phyloP scores from a whole-genome alignment of 768 basidiomycete species.

The Cystobasidium ongulense region DNA sequence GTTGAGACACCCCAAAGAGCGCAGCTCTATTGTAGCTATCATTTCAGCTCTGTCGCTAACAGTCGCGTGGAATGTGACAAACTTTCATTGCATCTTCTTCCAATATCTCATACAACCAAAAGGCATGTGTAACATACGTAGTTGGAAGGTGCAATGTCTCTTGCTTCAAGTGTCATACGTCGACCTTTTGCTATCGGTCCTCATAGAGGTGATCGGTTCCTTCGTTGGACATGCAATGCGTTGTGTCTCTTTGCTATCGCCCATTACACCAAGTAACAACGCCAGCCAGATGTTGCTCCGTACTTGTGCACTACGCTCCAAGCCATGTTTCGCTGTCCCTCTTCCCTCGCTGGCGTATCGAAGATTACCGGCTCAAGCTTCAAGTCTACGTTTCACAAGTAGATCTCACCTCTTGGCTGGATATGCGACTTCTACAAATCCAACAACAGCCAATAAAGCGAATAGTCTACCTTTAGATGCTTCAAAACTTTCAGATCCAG shows the following conservation, averaged over 20 bases:
- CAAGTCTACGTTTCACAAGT: neutral
- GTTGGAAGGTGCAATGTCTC: too few relatives aligned
- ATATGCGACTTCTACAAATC: neutral
- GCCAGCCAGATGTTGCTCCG: neutral
- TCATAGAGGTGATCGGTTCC: too few relatives aligned
- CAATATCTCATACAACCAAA: too few relatives aligned
- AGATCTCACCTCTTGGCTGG: neutral
- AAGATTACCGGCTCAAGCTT: neutral
- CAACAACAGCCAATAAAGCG: neutral
- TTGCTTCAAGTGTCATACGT: too few relatives aligned
- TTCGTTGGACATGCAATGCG: neutral
- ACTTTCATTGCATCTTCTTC: too few relatives aligned
- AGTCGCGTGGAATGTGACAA: too few relatives aligned
- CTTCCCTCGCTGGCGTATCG: neutral
- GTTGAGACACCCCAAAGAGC: too few relatives aligned
- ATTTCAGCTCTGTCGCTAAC: too few relatives aligned
- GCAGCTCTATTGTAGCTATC: too few relatives aligned
- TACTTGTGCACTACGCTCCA: neutral
- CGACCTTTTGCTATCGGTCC: too few relatives aligned
- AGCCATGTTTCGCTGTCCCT: neutral
- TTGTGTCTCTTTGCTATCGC: neutral
- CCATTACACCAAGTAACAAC: neutral
- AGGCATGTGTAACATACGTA: too few relatives aligned
- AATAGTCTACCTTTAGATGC: neutral
- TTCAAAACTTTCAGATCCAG: neutral